phyloP scores from a whole-genome alignment of 352 stramenopile species.

The Pythium rhizo-oryzae region DNA sequence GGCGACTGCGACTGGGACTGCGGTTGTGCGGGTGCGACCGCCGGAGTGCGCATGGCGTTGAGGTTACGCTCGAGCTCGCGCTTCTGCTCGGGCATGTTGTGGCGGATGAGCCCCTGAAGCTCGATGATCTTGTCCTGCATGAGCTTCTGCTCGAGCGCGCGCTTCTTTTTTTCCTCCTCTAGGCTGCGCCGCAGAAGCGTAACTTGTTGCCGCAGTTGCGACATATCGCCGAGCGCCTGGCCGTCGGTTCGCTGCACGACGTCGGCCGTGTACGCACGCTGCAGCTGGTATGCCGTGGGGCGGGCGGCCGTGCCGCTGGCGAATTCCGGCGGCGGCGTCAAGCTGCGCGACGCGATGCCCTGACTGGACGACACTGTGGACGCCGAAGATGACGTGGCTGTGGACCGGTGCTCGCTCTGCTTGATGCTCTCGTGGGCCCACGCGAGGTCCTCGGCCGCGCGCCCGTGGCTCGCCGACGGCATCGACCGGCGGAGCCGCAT shows the following conservation, averaged over 20 bases:
- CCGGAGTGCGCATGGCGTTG: conserved; percentile 28
- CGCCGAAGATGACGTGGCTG: conserved; percentile 8
- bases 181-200: conserved; percentile 56
- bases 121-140: conserved; percentile 85
- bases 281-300: conserved; percentile 14
- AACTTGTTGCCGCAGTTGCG: conserved; percentile 54
- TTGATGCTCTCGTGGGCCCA: conserved; percentile 26
- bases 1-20: too few relatives aligned
- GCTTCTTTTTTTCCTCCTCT: conserved; percentile 71
- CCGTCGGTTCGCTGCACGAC: conserved; percentile 19
- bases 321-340: neutral
- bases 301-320: neutral
- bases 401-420: conserved; percentile 20
- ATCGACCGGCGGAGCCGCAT: conserved; percentile 13
- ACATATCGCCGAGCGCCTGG: conserved; percentile 11
- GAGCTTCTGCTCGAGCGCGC: conserved; percentile 59
- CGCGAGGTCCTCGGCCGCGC: conserved; percentile 17
- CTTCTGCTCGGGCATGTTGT: conserved; percentile 48
- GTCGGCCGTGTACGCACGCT: conserved; percentile 19
- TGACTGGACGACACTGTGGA: neutral
- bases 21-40: conserved; percentile 5
- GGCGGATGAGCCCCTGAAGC: conserved; percentile 63
- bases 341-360: neutral
- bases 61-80: conserved; percentile 38
- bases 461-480: conserved; percentile 1